A percentile compares a stretch with the other conserved stretches of the same genome.
These are phyloP conservation scores for Mucor racemosus DNA, from an alignment of 371 early-diverging fungal species.

Conservation along the genomic window DNA sequence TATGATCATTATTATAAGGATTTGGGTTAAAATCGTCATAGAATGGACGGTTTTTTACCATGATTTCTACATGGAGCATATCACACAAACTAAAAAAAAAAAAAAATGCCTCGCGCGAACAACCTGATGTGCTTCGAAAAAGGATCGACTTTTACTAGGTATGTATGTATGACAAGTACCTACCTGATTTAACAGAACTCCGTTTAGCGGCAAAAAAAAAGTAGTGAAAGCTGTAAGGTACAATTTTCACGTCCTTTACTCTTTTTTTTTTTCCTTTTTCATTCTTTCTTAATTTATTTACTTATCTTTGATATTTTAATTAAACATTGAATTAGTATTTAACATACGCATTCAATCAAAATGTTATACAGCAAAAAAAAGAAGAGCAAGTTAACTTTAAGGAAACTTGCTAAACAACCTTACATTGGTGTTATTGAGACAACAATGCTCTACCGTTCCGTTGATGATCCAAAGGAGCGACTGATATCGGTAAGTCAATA, in stretches of 20 bases:
- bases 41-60: not conserved
- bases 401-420: conserved; percentile 10
- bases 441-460: conserved; percentile 26
- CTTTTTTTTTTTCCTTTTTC: not conserved
- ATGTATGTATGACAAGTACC: conserved; percentile 1
- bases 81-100: not conserved
- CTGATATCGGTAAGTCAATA: conserved; percentile 30
- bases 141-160: conserved; percentile 7
- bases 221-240: not conserved
- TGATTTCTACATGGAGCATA: not conserved
- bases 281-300: not conserved
- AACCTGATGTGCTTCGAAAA: conserved; percentile 2
- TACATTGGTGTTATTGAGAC: conserved; percentile 33
- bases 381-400: not conserved
- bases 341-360: not conserved
- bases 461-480: conserved; percentile 15
- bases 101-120: conserved; percentile 1
- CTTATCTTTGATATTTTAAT: not conserved
- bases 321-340: not conserved
- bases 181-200: conserved; percentile 1
- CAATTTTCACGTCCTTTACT: not conserved
- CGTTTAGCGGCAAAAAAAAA: conserved; percentile 5
- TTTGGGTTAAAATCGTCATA: not conserved
- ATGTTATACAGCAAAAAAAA: conserved; percentile 7
- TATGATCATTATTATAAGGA: not conserved